Percentiles rank a stretch among this genome's conserved stretches.
phyloP scores from a whole-genome alignment of 2,329 filamentous ascomycete genomes.

The Hawksworthiomyces lignivorus region DNA sequence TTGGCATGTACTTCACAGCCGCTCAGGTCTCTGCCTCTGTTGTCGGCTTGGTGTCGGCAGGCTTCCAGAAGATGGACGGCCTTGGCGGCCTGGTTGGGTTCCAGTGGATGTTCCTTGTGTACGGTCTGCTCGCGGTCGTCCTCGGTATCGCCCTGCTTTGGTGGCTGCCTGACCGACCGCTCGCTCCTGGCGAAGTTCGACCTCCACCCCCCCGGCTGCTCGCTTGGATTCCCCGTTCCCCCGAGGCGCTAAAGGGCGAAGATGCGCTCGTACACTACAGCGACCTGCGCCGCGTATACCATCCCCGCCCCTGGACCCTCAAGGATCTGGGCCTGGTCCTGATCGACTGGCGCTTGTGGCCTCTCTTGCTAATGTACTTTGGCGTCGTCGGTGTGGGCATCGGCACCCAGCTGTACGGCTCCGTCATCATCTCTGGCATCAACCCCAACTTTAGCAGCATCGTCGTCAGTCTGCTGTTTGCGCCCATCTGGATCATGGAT shows the following conservation, averaged over 20 bases:
- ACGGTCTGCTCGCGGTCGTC: constrained; percentile 66
- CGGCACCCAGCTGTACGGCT: constrained; percentile 80
- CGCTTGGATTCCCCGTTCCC: constrained; percentile 59
- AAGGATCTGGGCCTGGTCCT: constrained; percentile 64
- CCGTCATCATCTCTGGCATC: constrained; percentile 75
- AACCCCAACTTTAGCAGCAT: constrained; percentile 65
- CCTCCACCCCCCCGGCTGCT: constrained; percentile 39
- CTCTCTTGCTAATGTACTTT: constrained; percentile 85
- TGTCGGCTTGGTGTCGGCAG: constrained; percentile 81
- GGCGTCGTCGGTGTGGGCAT: constrained; percentile 90
- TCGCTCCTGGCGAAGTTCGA: constrained; percentile 59
- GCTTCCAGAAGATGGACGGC: constrained; percentile 88
- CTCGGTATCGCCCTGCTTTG: constrained; percentile 69
- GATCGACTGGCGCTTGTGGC: constrained; percentile 83
- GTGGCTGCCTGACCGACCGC: constrained; percentile 84
- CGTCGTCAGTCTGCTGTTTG: constrained; percentile 73
- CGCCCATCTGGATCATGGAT: constrained; percentile 94
- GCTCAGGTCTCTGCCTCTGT: constrained; percentile 83
- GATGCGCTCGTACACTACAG: constrained; percentile 78
- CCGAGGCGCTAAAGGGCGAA: constrained; percentile 65
- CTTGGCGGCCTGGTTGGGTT: constrained; percentile 68
- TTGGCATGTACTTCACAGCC: constrained; percentile 80
- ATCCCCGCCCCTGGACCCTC: constrained; percentile 63
- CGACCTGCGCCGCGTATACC: constrained; percentile 74
- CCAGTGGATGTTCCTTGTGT: constrained; percentile 89